Evolutionary conservation across 108 stramenopile genomes (phyloP), one percentile per base, ranked within the genome.

Genomic region (Phaeodactylum tricornutum): DNA sequence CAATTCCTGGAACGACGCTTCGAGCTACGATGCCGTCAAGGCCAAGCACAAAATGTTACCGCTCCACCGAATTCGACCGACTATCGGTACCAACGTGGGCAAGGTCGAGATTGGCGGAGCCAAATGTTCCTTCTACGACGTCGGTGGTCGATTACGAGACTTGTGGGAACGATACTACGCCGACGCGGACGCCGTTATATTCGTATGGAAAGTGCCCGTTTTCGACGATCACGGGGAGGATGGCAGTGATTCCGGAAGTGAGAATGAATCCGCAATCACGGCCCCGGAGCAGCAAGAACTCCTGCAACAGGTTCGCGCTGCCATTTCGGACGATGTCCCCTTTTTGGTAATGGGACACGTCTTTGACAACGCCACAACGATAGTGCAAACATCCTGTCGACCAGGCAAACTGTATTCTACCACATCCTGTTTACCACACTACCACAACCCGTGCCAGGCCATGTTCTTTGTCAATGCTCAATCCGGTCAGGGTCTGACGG

Each of bases 141-240:
- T 88, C 5, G 79, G 87, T 46, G 87, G 87, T 12, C 79, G 63
- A 37, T 57, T 88, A 64, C 69, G 75, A 44, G 72, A 78, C 29
- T 57, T 88, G 34, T 84, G 87, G 80, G 77, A 81, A 52, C 61
- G 80, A 47, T 88, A 88, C 50, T 88, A 84, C 46, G 57, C 57
- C 8, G 87, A 88, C 56, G 66, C 73, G 23, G 81, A 88, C 57
- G 87, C 76, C 16, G 72, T 88, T 14, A 54, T 84, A 7, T 88
- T 72, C 48, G 80, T 83, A 33, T 75, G 81, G 52, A 62, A 69
- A 50, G 15, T 50, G n/a, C 49, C 63, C 23, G 47, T 58, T 37
- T 44, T 58, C 23, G 59, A 68, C 30, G 34, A 45, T 30, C 24
- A 60, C 6, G 35, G 21, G 3, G 57, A 53, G 32, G 50, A 45